phyloP scores from a whole-genome alignment of 768 basidiomycete species.

The Lentinus tigrinus region DNA sequence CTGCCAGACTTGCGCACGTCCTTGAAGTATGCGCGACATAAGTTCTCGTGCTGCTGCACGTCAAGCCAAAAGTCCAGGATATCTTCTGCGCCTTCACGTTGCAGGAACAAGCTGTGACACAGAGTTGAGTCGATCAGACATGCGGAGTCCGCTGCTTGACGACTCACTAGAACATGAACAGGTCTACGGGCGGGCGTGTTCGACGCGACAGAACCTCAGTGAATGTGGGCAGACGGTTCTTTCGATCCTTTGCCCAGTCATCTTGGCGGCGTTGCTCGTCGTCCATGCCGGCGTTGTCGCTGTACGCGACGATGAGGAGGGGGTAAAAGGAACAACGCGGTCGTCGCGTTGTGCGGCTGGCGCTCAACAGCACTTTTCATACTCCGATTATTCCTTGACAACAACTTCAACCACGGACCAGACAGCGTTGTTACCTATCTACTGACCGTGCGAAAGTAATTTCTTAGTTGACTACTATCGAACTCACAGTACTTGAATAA shows the following conservation, averaged over 20 bases:
- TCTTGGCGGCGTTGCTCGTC: constrained; percentile 47
- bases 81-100: constrained; percentile 94
- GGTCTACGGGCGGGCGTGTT: constrained; percentile 92
- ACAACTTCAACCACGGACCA: background rate
- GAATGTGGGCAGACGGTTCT: constrained; percentile 81
- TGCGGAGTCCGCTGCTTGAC: constrained; percentile 5
- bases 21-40: constrained; percentile 98
- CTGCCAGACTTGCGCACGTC: constrained; percentile 94
- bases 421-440: background rate
- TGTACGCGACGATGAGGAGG: constrained; percentile 5
- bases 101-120: constrained; percentile 78
- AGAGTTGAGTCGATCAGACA: background rate
- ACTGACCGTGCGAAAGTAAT: no score
- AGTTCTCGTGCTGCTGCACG: constrained; percentile 98
- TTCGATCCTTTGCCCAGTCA: constrained; percentile 70
- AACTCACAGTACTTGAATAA: no score
- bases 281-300: constrained; percentile 29
- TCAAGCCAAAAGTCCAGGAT: constrained; percentile 98
- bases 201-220: constrained; percentile 88
- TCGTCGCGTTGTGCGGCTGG: constrained; percentile 9
- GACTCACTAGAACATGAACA: constrained; percentile 98
- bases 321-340: constrained; percentile 10
- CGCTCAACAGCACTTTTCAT: constrained; percentile 11
- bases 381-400: background rate
- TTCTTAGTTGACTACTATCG: no score